A percentile compares a stretch with the other conserved stretches of the same genome.
Conservation (phyloP, 2,329 filamentous ascomycete species). For the Graphium sp. region DNA sequence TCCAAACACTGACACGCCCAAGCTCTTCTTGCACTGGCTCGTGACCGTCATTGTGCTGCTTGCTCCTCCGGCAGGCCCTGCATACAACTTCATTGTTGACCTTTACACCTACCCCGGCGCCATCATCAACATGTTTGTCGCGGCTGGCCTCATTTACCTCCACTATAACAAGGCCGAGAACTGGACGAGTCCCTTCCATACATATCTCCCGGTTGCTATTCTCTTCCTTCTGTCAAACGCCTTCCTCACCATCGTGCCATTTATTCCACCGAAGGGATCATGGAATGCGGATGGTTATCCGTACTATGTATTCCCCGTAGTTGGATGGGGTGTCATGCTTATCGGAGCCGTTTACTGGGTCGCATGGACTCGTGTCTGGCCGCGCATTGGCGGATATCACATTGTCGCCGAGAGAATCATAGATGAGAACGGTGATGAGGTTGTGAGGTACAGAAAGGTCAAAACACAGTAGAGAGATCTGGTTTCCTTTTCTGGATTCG, state of each 20-base stretch:
- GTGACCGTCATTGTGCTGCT: conserved; percentile 48
- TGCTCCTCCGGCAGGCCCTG: conserved; percentile 48
- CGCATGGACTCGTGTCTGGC: conserved; percentile 32
- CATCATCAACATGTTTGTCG: conserved; percentile 36
- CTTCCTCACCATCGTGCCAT: conserved; percentile 34
- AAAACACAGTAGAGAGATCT: no score
- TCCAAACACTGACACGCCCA: background rate
- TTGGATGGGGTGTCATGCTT: conserved; percentile 31
- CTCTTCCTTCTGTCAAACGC: conserved; percentile 32
- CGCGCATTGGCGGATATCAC: conserved; percentile 29
- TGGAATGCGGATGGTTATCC: conserved; percentile 31
- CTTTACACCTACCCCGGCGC: conserved; percentile 34
- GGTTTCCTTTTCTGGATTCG: no score
- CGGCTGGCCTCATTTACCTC: conserved; percentile 31
- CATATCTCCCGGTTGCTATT: conserved; percentile 26
- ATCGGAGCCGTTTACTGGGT: conserved; percentile 34
- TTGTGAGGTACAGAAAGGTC: conserved; percentile 21
- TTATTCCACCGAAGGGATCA: conserved; percentile 31
- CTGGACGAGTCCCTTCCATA: conserved; percentile 36
- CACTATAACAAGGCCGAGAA: conserved; percentile 30
- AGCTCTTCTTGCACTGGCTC: conserved; percentile 48
- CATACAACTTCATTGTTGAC: conserved; percentile 51
- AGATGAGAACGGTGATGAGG: conserved; percentile 20
- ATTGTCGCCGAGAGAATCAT: conserved; percentile 24
- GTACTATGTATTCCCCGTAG: conserved; percentile 38